Evolutionary conservation across 345 rosid genomes (phyloP).

Genomic region (Microthlaspi erraticum): DNA sequence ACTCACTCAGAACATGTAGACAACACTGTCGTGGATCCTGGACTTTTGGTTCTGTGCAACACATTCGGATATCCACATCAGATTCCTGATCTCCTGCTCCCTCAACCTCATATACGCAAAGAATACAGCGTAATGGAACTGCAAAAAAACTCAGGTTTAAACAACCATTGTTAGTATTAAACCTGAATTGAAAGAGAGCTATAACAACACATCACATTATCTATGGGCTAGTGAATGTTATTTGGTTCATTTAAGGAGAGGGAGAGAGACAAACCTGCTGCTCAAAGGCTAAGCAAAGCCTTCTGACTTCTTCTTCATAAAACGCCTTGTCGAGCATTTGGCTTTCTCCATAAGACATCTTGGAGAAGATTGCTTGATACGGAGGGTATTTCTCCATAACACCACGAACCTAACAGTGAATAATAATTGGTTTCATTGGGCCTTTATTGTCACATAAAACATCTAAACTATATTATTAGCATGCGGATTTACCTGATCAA

Average conservation of each 20-base stretch:
- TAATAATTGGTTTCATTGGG: background rate
- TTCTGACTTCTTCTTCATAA: constrained; percentile 97
- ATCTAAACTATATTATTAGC: background rate
- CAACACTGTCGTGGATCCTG: constrained; percentile 97
- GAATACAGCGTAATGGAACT: constrained; percentile 96
- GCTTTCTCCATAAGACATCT: constrained; percentile 92
- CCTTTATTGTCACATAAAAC: background rate
- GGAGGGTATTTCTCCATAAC: constrained; percentile 96
- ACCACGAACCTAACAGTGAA: constrained; percentile 69
- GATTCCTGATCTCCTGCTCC: constrained; percentile 98
- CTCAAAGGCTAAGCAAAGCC: constrained; percentile 96
- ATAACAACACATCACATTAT: too few species aligned
- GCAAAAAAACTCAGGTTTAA: constrained; percentile 40
- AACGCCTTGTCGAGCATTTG: constrained; percentile 99
- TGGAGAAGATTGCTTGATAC: constrained; percentile 84
- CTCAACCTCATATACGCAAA: constrained; percentile 96
- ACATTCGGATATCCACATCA: constrained; percentile 99
- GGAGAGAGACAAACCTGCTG: constrained; percentile 81
- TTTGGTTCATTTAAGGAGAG: background rate
- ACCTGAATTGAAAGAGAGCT: background rate
- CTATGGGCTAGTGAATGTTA: too few species aligned
- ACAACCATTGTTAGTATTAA: background rate
- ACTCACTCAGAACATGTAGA: constrained; percentile 74
- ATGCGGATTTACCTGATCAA: constrained; percentile 70
- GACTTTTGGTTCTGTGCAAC: constrained; percentile 99